Base-by-base conservation (phyloP, 169 alveolate genomes). In the Perkinsus chesapeaki region DNA sequence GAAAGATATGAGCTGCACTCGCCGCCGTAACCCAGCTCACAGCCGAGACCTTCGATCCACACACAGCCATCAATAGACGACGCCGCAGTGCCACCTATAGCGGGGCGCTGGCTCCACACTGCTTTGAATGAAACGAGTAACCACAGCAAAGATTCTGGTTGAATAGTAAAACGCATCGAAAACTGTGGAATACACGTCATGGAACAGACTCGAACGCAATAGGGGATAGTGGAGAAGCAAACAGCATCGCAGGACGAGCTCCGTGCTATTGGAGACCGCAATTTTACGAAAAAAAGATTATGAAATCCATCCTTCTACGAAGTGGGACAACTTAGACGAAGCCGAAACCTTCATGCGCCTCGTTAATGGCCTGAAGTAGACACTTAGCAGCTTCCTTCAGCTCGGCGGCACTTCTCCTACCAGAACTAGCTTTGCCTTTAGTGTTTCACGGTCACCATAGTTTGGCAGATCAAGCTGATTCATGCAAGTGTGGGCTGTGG, bases 401-500 rank as follows among this genome's bases (percentile, higher is more conserved):
- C 16, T 16, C 5, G 60, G 23, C 60, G 60, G 16, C 60, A 43
- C 60, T 16, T 16, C 5, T 9, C 60, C 60, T 43, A 43, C 60
- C 60, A 43, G 16, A 43, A 43, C 60, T 9, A 43, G 60, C 60
- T 43, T 43, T 9, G 60, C 60, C 73, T 96, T 95, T 43, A 99
- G 96, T 92, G 96, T 96, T 93, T 99, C 99, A 94, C 98, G 98
- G 91, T 97, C 95, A 19, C 99, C 97, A 95, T 99, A 99, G 39
- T 98, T 99, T 39, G 99, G 99, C 72, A 99, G 96, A 94, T 99
- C 99, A 39, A 99, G 97, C 96, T 99, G 99, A 96, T 99, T 99
- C 96, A 99, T 98, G 93, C 99, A 99, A 20, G 99, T 99, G 95
- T 99, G 99, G 10, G 99, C 99, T 19, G 99, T 95, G 60, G 99